Base-by-base conservation (phyloP, 2,329 filamentous ascomycete genomes). In the Didymella glomerata region DNA sequence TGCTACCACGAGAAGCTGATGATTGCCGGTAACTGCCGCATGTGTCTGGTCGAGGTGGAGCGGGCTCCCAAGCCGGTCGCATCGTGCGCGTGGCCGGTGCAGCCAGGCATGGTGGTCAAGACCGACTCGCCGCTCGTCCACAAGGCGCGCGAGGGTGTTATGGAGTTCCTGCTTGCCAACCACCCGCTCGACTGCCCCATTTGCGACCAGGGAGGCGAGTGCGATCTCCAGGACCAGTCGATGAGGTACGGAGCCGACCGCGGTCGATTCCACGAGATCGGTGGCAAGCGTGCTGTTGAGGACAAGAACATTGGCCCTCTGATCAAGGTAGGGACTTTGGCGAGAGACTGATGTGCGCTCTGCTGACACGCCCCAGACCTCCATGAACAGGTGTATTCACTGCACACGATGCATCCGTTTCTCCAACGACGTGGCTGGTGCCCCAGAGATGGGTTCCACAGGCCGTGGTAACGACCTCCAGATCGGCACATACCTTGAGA, bases 1-100 rank as follows among this genome's bases (percentile, higher is more conserved):
- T 98, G 94, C 83, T 98, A 98, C 82, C 94, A 97, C 86, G 94
- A 98, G 90, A 98, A 99, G 83, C 86, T 99, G 70, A 93, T 96
- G 90, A 97, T 99, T 85, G 95, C 95, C 75, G 95, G 95, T 81
- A 99, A 98, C 82, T 99, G 95, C 82, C 93, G 95, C 83, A 99
- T 99, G 95, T 99, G 95, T 82, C 83, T 99, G 76, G 95, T 99
- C 76, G 95, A 99, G 84, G 95, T 99, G 68, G 95, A 98, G 83
- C 88, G 88, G 80, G 91, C 92, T 61, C 95, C 95, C 60, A 99
- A 99, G 83, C 95, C 95, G 61, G 93, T 98, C 57, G 95, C 95
- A 72, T 99, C 95, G 64, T 99, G 95, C 81, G 95, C 95, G 70
- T 99, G 95, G 95, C 95, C 95, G 51, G 95, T 98, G 69, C 93